Base-by-base conservation (phyloP, 2,329 filamentous ascomycete genomes). In the Sarocladium strictum region DNA sequence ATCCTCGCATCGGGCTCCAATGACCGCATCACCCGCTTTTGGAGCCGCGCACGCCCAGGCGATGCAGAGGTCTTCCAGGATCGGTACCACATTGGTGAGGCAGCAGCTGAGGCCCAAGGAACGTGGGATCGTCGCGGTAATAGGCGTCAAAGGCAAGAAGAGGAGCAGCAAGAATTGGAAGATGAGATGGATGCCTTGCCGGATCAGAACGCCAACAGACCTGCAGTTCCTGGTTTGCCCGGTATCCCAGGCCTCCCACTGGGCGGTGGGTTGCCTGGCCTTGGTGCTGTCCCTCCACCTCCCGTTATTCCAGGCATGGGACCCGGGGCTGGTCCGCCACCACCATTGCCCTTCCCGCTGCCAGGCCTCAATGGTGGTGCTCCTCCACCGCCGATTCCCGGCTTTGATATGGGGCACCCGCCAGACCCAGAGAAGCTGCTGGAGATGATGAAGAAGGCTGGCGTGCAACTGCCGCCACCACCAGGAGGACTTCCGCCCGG, bases 1-100 rank as follows among this genome's bases (percentile, higher is more conserved):
- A 93, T 99, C 59, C 81, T 99, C 7, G 92, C 92, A 1, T 96
- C 93, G 2, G 94, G 94, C 12, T 96, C 92, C 11, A 97, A 99
- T 69, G 94, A 99, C 69, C 87, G 94, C 38, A 92, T 96, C 58
- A 97, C 94, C 2, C 86, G 94, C 49, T 99, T 99, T 75, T 99
- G 94, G 94, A 91, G 92, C 3, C 86, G 94, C 40, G 84, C 90
- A 15, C 79, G 94, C 49, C 94, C 94, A 1, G 94, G 94, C 50
- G 93, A 97, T 61, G 81, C 79, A n/a, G 85, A 87, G 53, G 87
- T 88, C 62, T 81, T 90, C 71, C 91, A 92, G 64, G 94, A 99
- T 72, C 84, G 91, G 56, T 97, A 95, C 69, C 94, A 99, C 67
- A 94, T 97, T 59, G 94, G 94, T 50, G 92, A 97, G 70, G 85